Base-by-base conservation (phyloP, 2,329 filamentous ascomycete species). In the Monilinia aucupariae region DNA sequence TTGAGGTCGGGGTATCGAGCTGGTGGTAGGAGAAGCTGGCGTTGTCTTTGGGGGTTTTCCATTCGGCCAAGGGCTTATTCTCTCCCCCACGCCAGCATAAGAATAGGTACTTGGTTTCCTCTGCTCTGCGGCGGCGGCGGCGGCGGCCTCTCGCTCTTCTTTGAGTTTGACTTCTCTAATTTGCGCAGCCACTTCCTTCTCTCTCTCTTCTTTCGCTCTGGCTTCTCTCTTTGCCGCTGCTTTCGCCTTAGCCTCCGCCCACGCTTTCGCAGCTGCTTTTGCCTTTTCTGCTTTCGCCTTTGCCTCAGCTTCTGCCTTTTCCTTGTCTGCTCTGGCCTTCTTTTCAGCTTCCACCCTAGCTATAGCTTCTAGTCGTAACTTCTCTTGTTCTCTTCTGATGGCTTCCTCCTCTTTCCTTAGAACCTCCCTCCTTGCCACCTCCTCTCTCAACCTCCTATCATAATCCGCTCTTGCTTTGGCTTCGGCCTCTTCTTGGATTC, bases 51-150 rank as follows among this genome's bases (percentile, higher is more conserved):
- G 79, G 62, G 80, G 85, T 67, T 80, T 81, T 68, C 82, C 85
- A 70, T 82, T 85, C 7, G 87, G 86, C 82, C 88, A 90, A 68
- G 86, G 86, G 74, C 85, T 88, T 56, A 82, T 86, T 75, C 81
- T 86, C 75, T 90, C 87, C 58, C 87, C 87, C 27, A 87, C 82
- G 39, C 84, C 81, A 61, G 82, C 85, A 75, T 78, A 87, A 63
- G 85, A 85, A 70, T 88, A 87, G n/a, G 80, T 79, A 68, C 65
- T 72, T 59, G 65, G 64, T 64, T 65, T 68, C 55, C 71, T 63
- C 68, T 75, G 71, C 63, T 74, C 67, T 25, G 58, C 61, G n/a
- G 43, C 43, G 25, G 52, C 53, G 64, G 74, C 72, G 0, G 34
- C 53, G 12, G 47, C 70, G 65, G 74, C 72, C 65, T 68, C 74